Percentiles rank a stretch among this genome's conserved stretches.
Conservation (phyloP, 2,329 filamentous ascomycete species). For the Cladobotryum mycophilum region DNA sequence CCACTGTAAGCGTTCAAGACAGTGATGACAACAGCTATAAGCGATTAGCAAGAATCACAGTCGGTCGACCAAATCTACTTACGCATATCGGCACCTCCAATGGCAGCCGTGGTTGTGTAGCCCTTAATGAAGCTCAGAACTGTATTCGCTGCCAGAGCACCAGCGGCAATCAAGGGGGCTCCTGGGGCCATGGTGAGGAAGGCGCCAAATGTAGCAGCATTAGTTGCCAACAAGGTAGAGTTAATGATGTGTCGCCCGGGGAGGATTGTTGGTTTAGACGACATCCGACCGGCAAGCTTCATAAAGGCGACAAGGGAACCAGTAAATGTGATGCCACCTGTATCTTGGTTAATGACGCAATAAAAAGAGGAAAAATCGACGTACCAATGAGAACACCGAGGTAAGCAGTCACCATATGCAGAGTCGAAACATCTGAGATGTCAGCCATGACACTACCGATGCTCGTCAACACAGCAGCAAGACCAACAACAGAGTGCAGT, state of each 20-base stretch:
- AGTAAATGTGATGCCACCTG: constrained; percentile 78
- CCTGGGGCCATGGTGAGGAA: constrained; percentile 79
- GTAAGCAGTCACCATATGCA: constrained; percentile 82
- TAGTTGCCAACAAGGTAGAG: constrained; percentile 64
- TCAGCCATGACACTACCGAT: constrained; percentile 79
- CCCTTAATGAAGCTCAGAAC: constrained; percentile 77
- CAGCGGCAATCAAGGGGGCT: constrained; percentile 70
- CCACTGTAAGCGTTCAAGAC: constrained; percentile 88
- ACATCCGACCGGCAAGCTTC: constrained; percentile 78
- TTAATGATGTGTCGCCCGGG: constrained; percentile 74
- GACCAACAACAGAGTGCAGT: constrained; percentile 81
- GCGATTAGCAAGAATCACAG: constrained; percentile 10
- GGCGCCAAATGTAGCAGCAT: constrained; percentile 75
- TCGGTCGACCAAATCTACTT: constrained; percentile 16
- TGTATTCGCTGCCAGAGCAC: constrained; percentile 70
- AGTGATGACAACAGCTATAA: constrained; percentile 69
- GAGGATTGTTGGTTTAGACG: constrained; percentile 65
- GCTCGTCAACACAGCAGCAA: constrained; percentile 82
- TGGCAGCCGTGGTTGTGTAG: constrained; percentile 79
- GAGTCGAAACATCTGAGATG: constrained; percentile 61
- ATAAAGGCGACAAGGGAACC: constrained; percentile 85
- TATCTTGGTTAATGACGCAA: neutral
- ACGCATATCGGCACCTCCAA: constrained; percentile 91
- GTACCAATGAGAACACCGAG: constrained; percentile 74
- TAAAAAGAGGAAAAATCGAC: neutral